Percentiles rank a stretch among this genome's conserved stretches.
Conservation (phyloP, 306 rosid genomes). For the Astragalus glycyphyllos region DNA sequence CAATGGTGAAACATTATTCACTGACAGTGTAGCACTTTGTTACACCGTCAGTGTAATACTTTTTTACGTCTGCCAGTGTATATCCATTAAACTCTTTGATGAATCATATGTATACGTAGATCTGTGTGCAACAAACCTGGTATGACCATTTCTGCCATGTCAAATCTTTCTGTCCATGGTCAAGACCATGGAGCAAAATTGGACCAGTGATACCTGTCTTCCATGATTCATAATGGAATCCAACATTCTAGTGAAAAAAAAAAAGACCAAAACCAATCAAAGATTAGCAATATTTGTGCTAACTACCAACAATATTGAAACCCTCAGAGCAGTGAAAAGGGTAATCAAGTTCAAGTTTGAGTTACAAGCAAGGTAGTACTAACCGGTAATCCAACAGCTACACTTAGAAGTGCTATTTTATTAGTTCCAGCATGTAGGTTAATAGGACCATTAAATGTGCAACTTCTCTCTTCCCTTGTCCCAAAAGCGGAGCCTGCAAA, state of each 20-base stretch:
- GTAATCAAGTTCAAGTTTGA: constrained; percentile 26
- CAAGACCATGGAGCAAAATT: constrained; percentile 76
- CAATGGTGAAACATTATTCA: too few species aligned
- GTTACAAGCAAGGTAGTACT: constrained; percentile 44
- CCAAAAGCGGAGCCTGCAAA: constrained; percentile 87
- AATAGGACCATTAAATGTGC: constrained; percentile 68
- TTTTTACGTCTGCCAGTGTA: background rate
- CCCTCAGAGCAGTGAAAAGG: background rate
- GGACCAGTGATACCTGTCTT: constrained; percentile 82
- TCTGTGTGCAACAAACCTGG: constrained; percentile 59
- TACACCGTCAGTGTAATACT: background rate
- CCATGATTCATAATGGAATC: constrained; percentile 83
- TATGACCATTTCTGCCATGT: constrained; percentile 85
- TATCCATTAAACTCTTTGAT: background rate
- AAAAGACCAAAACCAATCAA: constrained; percentile 22
- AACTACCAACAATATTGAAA: constrained; percentile 11
- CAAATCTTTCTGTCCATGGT: constrained; percentile 69
- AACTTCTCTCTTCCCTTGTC: constrained; percentile 68
- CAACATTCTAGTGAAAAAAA: constrained; percentile 60
- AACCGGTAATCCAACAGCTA: constrained; percentile 93
- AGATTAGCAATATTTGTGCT: background rate
- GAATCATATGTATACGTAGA: background rate
- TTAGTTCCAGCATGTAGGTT: constrained; percentile 77
- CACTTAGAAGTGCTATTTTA: constrained; percentile 82
- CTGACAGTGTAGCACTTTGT: too few species aligned